A percentile compares a stretch with the other conserved stretches of the same genome.
These are phyloP conservation scores for Diaporthe sp. DNA, from an alignment of 2,329 filamentous ascomycete genomes.

Conservation along the genomic window DNA sequence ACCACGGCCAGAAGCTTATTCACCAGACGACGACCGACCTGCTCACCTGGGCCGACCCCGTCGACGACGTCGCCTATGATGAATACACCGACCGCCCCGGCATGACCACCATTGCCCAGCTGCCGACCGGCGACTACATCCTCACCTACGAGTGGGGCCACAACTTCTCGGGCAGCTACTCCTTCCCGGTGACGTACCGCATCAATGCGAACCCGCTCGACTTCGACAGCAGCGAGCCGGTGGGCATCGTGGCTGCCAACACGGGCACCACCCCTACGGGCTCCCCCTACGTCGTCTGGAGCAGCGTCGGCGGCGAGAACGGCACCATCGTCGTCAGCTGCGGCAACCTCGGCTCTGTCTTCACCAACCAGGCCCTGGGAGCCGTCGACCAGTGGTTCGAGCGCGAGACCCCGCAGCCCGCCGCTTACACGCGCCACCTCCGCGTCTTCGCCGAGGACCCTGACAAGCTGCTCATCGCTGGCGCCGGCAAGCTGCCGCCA, in stretches of 20 bases:
- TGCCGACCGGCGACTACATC: constrained; percentile 73
- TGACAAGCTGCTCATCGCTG: constrained; percentile 58
- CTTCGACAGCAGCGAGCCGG: constrained; percentile 52
- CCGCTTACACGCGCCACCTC: constrained; percentile 56
- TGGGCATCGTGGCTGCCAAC: constrained; percentile 51
- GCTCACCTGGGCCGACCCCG: constrained; percentile 68
- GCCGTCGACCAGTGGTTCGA: constrained; percentile 55
- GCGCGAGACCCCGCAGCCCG: constrained; percentile 52
- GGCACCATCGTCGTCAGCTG: constrained; percentile 61
- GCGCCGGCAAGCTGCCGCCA: constrained; percentile 61
- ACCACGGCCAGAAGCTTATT: constrained; percentile 77
- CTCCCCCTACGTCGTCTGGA: constrained; percentile 62
- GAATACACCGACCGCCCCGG: constrained; percentile 75
- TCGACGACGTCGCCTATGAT: constrained; percentile 75
- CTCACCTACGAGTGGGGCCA: constrained; percentile 70
- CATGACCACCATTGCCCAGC: constrained; percentile 73
- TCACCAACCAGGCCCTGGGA: constrained; percentile 58
- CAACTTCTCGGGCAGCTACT: constrained; percentile 42
- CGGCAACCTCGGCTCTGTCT: constrained; percentile 56
- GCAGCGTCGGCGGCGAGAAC: constrained; percentile 58
- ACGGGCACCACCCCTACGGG: constrained; percentile 52
- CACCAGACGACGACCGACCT: constrained; percentile 75
- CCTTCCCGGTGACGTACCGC: constrained; percentile 61
- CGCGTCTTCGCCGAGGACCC: constrained; percentile 53
- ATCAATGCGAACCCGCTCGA: constrained; percentile 56